Conservation (phyloP, 495 filamentous ascomycete genomes). For the Rhypophila decipiens region DNA sequence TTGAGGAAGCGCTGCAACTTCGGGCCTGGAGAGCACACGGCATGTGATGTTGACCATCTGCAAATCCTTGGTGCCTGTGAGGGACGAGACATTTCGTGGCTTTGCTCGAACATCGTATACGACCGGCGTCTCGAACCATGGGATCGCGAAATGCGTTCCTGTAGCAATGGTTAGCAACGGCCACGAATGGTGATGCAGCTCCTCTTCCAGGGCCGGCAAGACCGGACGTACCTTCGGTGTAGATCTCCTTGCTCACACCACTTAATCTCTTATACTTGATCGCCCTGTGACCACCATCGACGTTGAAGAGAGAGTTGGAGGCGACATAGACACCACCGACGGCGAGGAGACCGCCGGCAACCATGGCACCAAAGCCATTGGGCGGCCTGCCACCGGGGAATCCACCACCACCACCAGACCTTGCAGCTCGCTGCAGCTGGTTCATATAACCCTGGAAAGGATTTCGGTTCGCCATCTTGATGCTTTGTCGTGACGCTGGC, state of each 20-base stretch:
- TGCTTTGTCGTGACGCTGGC: not conserved
- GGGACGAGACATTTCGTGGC: conserved; percentile 91
- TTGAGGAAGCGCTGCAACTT: conserved; percentile 80
- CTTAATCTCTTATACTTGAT: conserved; percentile 95
- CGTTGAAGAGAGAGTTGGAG: conserved; percentile 94
- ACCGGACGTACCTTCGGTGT: conserved; percentile 69
- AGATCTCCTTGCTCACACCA: conserved; percentile 96
- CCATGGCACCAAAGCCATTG: conserved; percentile 14
- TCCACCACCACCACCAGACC: conserved; percentile 21
- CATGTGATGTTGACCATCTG: conserved; percentile 99
- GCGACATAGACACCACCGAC: conserved; percentile 59
- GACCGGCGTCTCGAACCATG: conserved; percentile 95
- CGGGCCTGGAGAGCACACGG: conserved; percentile 92
- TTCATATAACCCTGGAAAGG: conserved; percentile 39
- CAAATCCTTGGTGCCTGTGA: conserved; percentile 97
- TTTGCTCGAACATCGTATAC: conserved; percentile 97
- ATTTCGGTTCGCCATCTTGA: conserved; percentile 43
- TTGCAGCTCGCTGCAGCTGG: conserved; percentile 23
- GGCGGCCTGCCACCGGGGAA: conserved; percentile 33
- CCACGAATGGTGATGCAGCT: not conserved
- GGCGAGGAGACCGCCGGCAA: conserved; percentile 28
- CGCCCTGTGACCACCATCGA: conserved; percentile 96
- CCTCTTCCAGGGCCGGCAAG: not conserved
- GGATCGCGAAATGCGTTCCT: conserved; percentile 91
- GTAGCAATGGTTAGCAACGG: too few species aligned